Conservation (phyloP, 306 rosid genomes). For the Begonia fuchsioides region DNA sequence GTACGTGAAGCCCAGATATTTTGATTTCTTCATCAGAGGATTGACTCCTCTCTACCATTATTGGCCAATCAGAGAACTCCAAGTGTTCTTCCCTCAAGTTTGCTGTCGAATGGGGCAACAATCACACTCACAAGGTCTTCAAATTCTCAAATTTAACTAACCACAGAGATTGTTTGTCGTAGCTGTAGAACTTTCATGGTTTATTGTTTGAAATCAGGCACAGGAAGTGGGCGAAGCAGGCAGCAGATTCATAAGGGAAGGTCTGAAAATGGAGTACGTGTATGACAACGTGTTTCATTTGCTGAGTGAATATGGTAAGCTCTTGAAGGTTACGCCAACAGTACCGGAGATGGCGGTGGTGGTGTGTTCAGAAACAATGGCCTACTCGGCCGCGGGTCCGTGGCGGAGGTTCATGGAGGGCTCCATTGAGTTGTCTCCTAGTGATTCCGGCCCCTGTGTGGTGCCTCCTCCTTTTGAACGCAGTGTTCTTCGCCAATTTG, state of each 20-base stretch:
- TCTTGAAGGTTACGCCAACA: constrained; percentile 34
- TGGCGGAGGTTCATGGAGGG: constrained; percentile 44
- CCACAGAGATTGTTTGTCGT: no score
- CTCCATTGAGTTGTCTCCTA: constrained; percentile 46
- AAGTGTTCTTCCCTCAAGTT: constrained; percentile 60
- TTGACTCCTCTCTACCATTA: constrained; percentile 52
- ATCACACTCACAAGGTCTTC: constrained; percentile 26
- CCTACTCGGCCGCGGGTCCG: constrained; percentile 17
- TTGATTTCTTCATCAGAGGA: constrained; percentile 58
- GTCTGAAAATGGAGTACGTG: constrained; percentile 53
- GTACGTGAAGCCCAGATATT: constrained; percentile 31
- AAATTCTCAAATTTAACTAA: neutral
- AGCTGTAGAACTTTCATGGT: no score
- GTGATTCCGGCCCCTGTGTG: constrained; percentile 37
- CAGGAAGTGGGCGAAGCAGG: constrained; percentile 40
- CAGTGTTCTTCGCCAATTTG: constrained; percentile 8
- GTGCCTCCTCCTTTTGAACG: constrained; percentile 45
- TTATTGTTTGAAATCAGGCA: constrained; percentile 17
- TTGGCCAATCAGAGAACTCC: constrained; percentile 50
- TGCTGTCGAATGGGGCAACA: constrained; percentile 78
- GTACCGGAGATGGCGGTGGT: constrained; percentile 39
- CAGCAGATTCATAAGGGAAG: constrained; percentile 41
- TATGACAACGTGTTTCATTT: constrained; percentile 75
- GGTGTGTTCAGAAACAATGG: constrained; percentile 38
- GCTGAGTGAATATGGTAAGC: constrained; percentile 49